Evolutionary conservation across 176 grass and related monocot genomes (phyloP), one percentile per base, ranked within the genome.

Genomic region (Bonia amplexicaulis): DNA sequence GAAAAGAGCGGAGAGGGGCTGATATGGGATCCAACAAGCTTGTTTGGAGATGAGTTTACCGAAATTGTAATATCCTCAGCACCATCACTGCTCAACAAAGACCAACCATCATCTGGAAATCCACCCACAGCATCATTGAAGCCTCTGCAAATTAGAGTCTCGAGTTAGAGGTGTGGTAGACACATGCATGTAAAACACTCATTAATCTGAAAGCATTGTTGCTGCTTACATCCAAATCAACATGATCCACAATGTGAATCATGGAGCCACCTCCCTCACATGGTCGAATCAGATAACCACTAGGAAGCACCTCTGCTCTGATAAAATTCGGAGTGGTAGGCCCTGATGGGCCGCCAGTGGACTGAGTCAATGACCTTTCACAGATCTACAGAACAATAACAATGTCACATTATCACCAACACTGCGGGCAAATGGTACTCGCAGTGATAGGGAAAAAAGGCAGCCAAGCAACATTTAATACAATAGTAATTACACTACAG

Each of bases 171-270:
- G 6, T 41, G 19, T 9, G 1, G 11, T 76, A 52, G 5, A 59
- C 26, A 64, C 27, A 65, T 85, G 40, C 44, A 86, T 29, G 48
- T 35, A 76, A 71, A 14, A 51, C 5, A 76, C 14, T 31, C 4
- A 17, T 47, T 35, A n/a, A 17, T 74, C 69, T 35, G 7, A 64
- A 76, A 86, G 22, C 46, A 5, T 17, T 41, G 19, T 66, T 83
- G 27, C 22, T 81, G 84, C 97, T 94, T 82, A 99, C 97, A 92
- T 94, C 94, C 78, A 99, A 79, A 89, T 99, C 93, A 75, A 99
- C 79, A 91, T 99, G 97, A 91, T 99, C 97, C 12, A 99, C 97
- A 82, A 99, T 99, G 87, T 96, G 92, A 82, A 99, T 99, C 93
- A 99, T 99, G 20, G 97, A 99, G 46, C 93, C 93, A 60, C 97